phyloP scores from a whole-genome alignment of 2,329 filamentous ascomycete species.

The Epichloe gansuensis region DNA sequence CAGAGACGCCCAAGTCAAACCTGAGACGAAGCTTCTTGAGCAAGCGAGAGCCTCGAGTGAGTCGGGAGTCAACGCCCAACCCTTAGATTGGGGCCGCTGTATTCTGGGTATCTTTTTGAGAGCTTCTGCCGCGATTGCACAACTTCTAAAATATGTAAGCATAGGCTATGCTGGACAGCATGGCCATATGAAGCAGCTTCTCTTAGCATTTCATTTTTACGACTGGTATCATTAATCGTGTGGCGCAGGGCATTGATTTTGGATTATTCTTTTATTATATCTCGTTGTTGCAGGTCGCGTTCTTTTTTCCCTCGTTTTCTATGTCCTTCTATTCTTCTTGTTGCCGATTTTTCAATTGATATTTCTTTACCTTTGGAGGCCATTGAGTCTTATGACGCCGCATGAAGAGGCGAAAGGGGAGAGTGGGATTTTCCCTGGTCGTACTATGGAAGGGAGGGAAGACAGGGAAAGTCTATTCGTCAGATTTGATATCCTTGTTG shows the following conservation, averaged over 20 bases:
- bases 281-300: background rate
- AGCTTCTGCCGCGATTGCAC: background rate
- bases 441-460: background rate
- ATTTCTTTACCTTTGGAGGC: background rate
- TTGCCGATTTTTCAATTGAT: background rate
- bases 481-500: conserved; percentile 4
- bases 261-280: background rate
- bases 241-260: background rate
- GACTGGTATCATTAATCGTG: background rate
- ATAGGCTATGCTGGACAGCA: background rate
- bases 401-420: background rate
- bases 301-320: background rate
- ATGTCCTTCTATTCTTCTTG: background rate
- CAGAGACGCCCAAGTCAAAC: conserved; percentile 33
- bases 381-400: background rate
- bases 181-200: conserved; percentile 1
- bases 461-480: background rate
- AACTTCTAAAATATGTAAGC: background rate
- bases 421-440: background rate
- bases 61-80: conserved; percentile 32
- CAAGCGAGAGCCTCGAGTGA: conserved; percentile 33
- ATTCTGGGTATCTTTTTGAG: conserved; percentile 7
- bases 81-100: conserved; percentile 13
- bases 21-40: conserved; percentile 42
- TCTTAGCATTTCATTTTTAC: background rate